Percentiles rank a stretch among this genome's conserved stretches.
Conservation (phyloP, 176 grass and related monocot species). For the Triticum monococcum region DNA sequence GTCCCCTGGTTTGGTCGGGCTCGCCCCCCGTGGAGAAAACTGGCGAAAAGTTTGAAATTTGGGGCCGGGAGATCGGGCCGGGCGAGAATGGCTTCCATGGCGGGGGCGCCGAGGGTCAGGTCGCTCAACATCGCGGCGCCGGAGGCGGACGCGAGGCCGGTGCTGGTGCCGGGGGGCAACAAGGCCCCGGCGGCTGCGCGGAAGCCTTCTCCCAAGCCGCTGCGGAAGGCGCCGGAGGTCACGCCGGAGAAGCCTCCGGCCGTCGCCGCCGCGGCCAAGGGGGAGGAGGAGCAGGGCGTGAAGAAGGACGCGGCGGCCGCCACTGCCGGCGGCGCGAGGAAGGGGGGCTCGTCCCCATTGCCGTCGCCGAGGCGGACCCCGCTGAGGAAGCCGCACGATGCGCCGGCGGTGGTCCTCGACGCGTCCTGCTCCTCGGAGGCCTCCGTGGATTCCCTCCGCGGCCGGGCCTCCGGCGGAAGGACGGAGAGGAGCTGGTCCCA, state of each 20-base stretch:
- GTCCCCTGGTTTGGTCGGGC: neutral
- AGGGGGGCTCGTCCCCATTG: neutral
- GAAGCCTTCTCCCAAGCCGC: slow-evolving; percentile 62
- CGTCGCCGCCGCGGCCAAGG: neutral
- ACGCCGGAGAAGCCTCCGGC: slow-evolving; percentile 24
- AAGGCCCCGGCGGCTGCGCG: slow-evolving; percentile 45
- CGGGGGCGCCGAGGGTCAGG: slow-evolving; percentile 68
- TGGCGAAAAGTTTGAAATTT: slow-evolving; percentile 35
- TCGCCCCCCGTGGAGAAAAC: neutral
- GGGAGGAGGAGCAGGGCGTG: slow-evolving; percentile 22
- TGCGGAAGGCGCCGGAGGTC: slow-evolving; percentile 33
- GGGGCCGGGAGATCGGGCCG: slow-evolving; percentile 15
- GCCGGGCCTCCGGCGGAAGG: slow-evolving; percentile 49
- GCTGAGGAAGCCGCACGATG: slow-evolving; percentile 49
- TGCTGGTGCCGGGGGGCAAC: slow-evolving; percentile 85
- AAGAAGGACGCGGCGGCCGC: slow-evolving; percentile 30
- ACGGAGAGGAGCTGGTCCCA: slow-evolving; percentile 34
- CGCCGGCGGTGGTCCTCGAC: slow-evolving; percentile 32
- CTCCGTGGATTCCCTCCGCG: slow-evolving; percentile 51
- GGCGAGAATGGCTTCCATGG: slow-evolving; percentile 58
- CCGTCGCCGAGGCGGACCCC: slow-evolving; percentile 33
- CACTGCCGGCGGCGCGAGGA: neutral
- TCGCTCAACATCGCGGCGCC: slow-evolving; percentile 58
- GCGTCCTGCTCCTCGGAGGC: slow-evolving; percentile 80
- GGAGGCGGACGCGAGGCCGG: slow-evolving; percentile 61